A percentile compares a stretch with the other conserved stretches of the same genome.
Conservation (phyloP, 441 rosid genomes). For the Adansonia grandidieri region DNA sequence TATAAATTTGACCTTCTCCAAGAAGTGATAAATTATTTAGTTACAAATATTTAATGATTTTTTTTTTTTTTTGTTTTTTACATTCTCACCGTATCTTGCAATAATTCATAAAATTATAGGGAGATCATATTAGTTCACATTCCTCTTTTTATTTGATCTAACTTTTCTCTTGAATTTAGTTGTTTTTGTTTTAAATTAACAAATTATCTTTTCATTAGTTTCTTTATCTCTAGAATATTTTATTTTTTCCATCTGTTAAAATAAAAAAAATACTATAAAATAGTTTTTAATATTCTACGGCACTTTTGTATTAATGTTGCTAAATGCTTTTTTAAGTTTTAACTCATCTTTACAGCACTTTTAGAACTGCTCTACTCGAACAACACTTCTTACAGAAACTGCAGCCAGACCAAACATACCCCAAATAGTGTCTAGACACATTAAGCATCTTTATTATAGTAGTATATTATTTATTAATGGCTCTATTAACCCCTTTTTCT, state of each 20-base stretch:
- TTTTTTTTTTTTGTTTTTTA: background rate
- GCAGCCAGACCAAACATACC: conserved; percentile 6
- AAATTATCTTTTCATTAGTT: background rate
- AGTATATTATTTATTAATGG: background rate
- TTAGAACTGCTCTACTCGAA: background rate
- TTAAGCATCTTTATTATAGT: background rate
- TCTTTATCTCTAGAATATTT: conserved; percentile 1
- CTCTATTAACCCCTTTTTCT: background rate
- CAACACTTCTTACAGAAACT: background rate
- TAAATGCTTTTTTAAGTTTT: conserved; percentile 3
- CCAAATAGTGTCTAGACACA: conserved; percentile 13
- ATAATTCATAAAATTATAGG: conserved; percentile 7
- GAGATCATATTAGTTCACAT: background rate
- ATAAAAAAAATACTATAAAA: background rate
- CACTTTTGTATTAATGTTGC: conserved; percentile 11
- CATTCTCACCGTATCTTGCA: background rate
- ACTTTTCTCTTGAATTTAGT: background rate
- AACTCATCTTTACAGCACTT: background rate
- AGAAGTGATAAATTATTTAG: background rate
- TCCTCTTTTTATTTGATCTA: background rate
- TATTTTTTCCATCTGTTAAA: background rate
- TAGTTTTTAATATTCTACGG: background rate
- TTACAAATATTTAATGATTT: background rate
- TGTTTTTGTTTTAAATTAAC: conserved; percentile 1
- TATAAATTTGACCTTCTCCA: background rate